These are phyloP conservation scores for Vachellia collinsii DNA, from an alignment of 306 rosid genomes.

Conservation along the genomic window DNA sequence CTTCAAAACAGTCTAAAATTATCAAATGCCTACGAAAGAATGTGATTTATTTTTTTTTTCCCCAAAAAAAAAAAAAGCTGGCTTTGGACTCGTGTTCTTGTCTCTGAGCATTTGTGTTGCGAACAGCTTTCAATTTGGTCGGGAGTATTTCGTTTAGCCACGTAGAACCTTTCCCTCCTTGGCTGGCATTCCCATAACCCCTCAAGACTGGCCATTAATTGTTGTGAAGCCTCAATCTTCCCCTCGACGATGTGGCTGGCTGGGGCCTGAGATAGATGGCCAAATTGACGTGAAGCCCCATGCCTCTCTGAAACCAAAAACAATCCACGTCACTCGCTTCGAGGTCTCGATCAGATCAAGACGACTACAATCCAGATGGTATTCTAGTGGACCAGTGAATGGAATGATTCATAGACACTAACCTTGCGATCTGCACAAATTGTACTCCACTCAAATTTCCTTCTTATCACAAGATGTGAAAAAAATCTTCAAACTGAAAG, in stretches of 20 bases:
- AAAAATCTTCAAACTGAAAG: too few species aligned
- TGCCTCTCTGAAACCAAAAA: too few species aligned
- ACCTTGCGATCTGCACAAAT: too few species aligned
- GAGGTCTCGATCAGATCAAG: not conserved
- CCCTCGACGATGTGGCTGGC: not conserved
- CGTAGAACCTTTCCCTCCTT: not conserved
- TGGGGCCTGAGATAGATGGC: not conserved
- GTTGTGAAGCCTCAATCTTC: not conserved
- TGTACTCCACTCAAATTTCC: not conserved
- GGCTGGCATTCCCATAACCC: not conserved
- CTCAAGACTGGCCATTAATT: not conserved
- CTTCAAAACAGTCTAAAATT: not conserved
- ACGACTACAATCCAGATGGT: not conserved
- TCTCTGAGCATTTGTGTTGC: not conserved
- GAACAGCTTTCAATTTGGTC: not conserved
- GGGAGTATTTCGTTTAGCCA: not conserved
- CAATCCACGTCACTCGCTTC: not conserved
- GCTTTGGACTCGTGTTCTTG: not conserved
- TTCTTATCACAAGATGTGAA: not conserved
- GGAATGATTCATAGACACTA: not conserved
- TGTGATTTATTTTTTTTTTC: not conserved
- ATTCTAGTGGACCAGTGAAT: not conserved
- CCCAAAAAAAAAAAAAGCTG: slow-evolving; percentile 2
- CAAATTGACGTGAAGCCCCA: not conserved
- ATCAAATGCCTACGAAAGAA: not conserved